Evolutionary conservation across 2,329 filamentous ascomycete genomes (phyloP), one percentile per base, ranked within the genome.

Genomic region (Colletotrichum trifolii): DNA sequence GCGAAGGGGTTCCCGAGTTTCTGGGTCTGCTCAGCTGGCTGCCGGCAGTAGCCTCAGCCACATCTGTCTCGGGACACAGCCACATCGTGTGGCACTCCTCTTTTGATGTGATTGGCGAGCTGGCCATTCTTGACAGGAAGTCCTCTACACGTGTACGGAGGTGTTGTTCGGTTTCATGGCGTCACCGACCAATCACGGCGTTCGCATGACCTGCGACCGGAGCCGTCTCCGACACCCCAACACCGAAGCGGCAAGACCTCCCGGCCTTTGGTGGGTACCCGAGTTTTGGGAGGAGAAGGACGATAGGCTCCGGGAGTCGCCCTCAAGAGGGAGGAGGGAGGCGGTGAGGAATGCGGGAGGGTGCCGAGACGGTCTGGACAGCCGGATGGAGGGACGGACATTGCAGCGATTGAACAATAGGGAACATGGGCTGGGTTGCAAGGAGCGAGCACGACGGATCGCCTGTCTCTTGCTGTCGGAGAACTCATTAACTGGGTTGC

Each of bases 151-250:
- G 25, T 25, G 25, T 25, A 25, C 25, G 3, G 25, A 25, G 25
- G 25, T 25, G 42, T 47, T 64, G 53, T 54, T 59, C 45, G 38
- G 48, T 48, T 58, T 39, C 54, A 45, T 46, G 48, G 45, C n/a
- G 6, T 4, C 9, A 12, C 42, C 49, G 42, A 45, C 64, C 64
- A 66, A 66, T 64, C 48, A 58, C 35, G 34, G 43, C 17, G 33
- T 43, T 50, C 53, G 48, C 48, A 40, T 33, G 34, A 6, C n/a
- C 13, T 45, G 33, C n/a, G 12, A 34, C 38, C 59, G 64, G 60
- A 66, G 53, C n/a, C 15, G 42, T 66, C 64, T 59, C 64, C 60
- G 59, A 66, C 60, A 13, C 60, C 58, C 64, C 60, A 66, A 49
- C 25, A 63, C 64, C 38, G 48, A 66, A 64, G 54, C 48, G 60